These are phyloP conservation scores for Globisporangium cylindrosporum DNA, from an alignment of 352 stramenopile species.

Conservation along the genomic window DNA sequence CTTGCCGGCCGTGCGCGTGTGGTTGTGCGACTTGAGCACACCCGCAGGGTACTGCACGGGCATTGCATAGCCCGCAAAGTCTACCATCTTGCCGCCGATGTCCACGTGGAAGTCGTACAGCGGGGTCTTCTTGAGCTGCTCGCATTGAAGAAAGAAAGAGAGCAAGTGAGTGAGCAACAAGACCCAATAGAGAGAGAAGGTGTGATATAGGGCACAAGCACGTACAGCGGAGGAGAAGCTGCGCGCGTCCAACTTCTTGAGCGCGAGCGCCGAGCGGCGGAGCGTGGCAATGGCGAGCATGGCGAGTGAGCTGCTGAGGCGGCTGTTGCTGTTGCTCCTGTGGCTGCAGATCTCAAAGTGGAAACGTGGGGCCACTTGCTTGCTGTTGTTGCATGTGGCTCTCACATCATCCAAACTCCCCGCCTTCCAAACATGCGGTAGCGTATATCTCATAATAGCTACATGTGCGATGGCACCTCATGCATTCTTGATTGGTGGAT, in stretches of 20 bases:
- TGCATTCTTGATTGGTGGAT: too few species aligned
- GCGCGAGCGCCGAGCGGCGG: constrained; percentile 15
- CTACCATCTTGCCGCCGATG: constrained; percentile 88
- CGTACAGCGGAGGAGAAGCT: constrained; percentile 12
- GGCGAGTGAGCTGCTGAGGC: constrained; percentile 24
- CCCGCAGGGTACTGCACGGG: constrained; percentile 96
- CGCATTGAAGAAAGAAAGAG: background rate
- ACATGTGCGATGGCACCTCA: too few species aligned
- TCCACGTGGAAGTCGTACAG: constrained; percentile 76
- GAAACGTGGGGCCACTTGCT: background rate
- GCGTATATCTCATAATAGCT: too few species aligned
- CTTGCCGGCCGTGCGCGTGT: constrained; percentile 63
- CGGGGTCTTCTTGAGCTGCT: constrained; percentile 75
- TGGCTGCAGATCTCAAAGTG: constrained; percentile 4
- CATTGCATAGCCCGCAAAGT: constrained; percentile 97
- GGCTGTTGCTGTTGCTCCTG: too few species aligned
- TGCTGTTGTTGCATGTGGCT: too few species aligned
- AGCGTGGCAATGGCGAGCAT: constrained; percentile 33
- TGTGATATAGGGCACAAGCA: background rate
- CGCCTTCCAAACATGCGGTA: too few species aligned
- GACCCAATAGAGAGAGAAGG: background rate
- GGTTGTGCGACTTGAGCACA: constrained; percentile 94
- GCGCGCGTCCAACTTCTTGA: constrained; percentile 14
- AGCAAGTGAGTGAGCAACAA: background rate
- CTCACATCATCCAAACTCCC: too few species aligned